Base-by-base conservation (phyloP, 495 filamentous ascomycete genomes). In the Immersiella caudata region DNA sequence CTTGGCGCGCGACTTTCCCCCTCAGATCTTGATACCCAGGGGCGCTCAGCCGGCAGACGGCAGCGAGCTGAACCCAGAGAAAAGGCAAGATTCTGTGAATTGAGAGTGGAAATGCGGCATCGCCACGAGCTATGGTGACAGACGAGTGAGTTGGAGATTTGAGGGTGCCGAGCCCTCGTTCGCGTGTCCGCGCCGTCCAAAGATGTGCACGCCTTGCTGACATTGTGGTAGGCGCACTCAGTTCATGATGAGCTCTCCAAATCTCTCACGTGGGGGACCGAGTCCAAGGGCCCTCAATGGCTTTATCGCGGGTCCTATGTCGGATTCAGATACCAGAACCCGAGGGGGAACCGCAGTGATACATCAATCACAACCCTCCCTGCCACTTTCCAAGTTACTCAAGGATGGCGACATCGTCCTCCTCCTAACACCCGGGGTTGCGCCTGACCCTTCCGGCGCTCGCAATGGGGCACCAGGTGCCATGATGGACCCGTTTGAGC, bases 391-490 rank as follows among this genome's bases (percentile, higher is more conserved):
- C 40, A 77, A 72, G 54, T 66, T 74, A 50, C 76, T 82, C 25
- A 73, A 72, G 46, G 76, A 82, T 27, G 76, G 79, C 33, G 84
- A 87, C 68, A 79, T 85, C 46, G 74, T 89, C 49, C 74, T 88
- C 36, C 85, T 89, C 22, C 76, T 89, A n/a, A 87, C 87, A 14
- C 87, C 87, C 27, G 86, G 84, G 16, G 82, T 88, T 51, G 74
- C 82, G 51, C 78, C 80, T 51, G 74, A 81, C 35, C 68, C 77
- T 59, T 74, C 73, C 58, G 60, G 63, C 22, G 20, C 61, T 11
- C 64, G 74, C 55, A 29, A 21, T 6, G 59, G 60, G 2, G 54
- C 68, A 2, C 40, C 69, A 55, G 33, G 64, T 40, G 55, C 72
- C 22, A 59, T 71, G 61, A 76, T 75, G 59, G 87, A 89, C 71